A percentile compares a stretch with the other conserved stretches of the same genome.
These are phyloP conservation scores for Epicoccum sorghinum DNA, from an alignment of 2,329 filamentous ascomycete species.

Conservation along the genomic window DNA sequence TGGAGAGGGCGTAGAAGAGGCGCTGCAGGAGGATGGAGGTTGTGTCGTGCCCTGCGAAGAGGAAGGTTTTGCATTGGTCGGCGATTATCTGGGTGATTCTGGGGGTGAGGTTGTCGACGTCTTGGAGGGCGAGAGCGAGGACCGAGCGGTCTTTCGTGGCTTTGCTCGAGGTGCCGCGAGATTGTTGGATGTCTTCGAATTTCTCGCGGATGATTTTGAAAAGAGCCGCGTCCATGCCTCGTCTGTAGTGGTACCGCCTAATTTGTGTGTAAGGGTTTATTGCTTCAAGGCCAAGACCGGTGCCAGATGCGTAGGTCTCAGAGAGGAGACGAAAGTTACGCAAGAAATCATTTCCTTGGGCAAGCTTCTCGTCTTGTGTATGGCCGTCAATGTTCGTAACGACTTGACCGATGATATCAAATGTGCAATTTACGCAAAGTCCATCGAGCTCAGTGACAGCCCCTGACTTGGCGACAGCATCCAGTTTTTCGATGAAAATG, in stretches of 20 bases:
- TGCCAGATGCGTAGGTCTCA: constrained; percentile 27
- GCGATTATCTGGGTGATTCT: constrained; percentile 46
- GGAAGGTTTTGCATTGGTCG: constrained; percentile 51
- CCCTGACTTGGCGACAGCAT: constrained; percentile 31
- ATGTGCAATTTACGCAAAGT: constrained; percentile 39
- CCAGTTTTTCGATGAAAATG: constrained; percentile 41
- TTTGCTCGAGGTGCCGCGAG: constrained; percentile 21
- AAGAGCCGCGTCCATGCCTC: constrained; percentile 32
- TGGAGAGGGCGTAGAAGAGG: constrained; percentile 40
- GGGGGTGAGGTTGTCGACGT: constrained; percentile 42
- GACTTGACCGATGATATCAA: constrained; percentile 46
- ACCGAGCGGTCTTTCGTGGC: constrained; percentile 37
- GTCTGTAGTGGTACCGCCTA: constrained; percentile 28
- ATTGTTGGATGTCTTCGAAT: constrained; percentile 32
- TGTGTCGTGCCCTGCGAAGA: constrained; percentile 57
- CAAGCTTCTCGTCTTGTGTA: constrained; percentile 30
- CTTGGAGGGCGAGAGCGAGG: constrained; percentile 42
- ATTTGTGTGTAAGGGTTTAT: constrained; percentile 28
- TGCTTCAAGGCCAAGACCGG: constrained; percentile 28
- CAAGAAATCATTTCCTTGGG: constrained; percentile 32
- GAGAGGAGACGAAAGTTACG: constrained; percentile 30
- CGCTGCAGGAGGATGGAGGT: constrained; percentile 46
- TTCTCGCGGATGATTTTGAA: constrained; percentile 36
- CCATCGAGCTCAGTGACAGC: constrained; percentile 38
- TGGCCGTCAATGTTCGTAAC: constrained; percentile 37